Evolutionary conservation across 495 filamentous ascomycete genomes (phyloP), one percentile per base, ranked within the genome.

Genomic region (Trichoderma erinaceum): DNA sequence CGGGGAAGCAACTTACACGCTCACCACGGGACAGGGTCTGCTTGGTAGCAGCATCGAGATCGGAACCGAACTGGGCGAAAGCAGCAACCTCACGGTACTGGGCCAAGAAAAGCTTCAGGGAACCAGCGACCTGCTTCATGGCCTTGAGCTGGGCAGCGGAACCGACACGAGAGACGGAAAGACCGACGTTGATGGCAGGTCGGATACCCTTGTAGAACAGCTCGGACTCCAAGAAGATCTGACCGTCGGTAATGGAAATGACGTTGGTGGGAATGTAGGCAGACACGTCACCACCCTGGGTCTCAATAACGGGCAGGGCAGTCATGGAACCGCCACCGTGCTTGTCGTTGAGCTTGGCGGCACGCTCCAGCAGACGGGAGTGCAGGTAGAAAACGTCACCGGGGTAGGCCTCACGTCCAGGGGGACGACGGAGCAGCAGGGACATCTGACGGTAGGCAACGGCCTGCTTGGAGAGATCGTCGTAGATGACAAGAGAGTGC

Each of bases 121-220:
- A 97, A 87, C 95, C 95, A 78, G 95, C 95, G 78, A 99, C 95
- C 88, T 99, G 95, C 87, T 98, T 99, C 95, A 99, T 99, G 83
- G 95, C 93, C 91, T 99, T 99, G 83, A 99, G 89, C 87, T 99
- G 95, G 77, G 95, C 95, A 79, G 95, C 93, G 76, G 95, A 99
- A 79, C 95, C 95, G 88, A 99, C 95, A 90, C 95, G 95, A 77
- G 95, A 99, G 71, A 99, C 95, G 77, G 95, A 99, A 68, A 99
- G 91, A 95, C 95, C 95, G 89, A 99, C 95, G 88, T 99, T 99
- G 84, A 99, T 99, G 84, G 95, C 95, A 74, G 95, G 95, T 78
- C 95, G 96, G 83, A 99, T 83, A 97, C 95, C 95, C 90, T 99
- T 99, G 90, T 99, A 99, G 91, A 99, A 99, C 70, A 99, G 87